Base-by-base conservation (phyloP, 169 alveolate genomes). In the Perkinsus marinus region DNA sequence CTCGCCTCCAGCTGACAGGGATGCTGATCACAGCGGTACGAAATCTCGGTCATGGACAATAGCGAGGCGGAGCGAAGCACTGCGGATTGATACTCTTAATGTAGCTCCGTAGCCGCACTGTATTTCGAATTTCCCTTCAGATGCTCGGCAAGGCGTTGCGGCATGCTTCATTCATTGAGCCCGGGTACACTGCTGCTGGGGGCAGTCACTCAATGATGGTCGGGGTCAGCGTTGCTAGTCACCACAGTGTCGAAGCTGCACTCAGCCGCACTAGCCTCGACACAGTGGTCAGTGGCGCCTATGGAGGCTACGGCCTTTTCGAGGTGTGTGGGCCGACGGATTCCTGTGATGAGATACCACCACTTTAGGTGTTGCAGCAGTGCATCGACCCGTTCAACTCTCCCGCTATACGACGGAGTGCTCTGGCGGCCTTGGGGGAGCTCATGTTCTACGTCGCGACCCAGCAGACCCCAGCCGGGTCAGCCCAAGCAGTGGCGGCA, bases 401-500 rank as follows among this genome's bases (percentile, higher is more conserved):
- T n/a, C 97, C 95, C 69, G 94, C 93, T 68, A 95, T 96, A 36
- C 93, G 96, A 47, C 94, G 96, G 92, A 94, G 95, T 93, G 97
- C 97, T 17, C 94, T 96, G 19, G 97, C 98, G 26, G 96, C 98
- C 41, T 91, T 97, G 0, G 98, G 98, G 34, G 98, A 97, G 92
- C 96, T 95, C 94, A 92, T 97, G 92, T 97, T 97, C 94, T 97
- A 97, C 94, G 97, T 96, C 0, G 98, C 98, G 16, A 97, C 98
- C 0, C 95, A 96, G 90, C 79, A 57, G 79, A 0, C 68, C 17
- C 68, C 68, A 9, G 17, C 26, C n/a, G n/a, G 10, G 10, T 41
- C 46, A 41, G 19, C 46, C 19, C 3, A 3, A 10, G 46, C 46
- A 13, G 34, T 30, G 3, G 79, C 79, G 7, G 79, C 79, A 0